These are phyloP conservation scores for Kwoniella botswanensis DNA, from an alignment of 768 basidiomycete genomes.

Conservation along the genomic window DNA sequence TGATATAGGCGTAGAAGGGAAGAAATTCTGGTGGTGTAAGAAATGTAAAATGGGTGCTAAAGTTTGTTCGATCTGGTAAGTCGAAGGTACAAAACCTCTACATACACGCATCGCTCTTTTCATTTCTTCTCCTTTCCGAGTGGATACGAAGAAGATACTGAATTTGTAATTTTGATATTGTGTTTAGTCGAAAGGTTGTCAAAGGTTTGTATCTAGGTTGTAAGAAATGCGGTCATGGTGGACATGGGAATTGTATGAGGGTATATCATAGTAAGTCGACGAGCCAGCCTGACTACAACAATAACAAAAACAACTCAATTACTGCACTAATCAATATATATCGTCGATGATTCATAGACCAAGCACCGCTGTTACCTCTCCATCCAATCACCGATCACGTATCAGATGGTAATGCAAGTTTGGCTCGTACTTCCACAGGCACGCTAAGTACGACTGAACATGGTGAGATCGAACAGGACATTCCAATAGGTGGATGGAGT, in stretches of 20 bases:
- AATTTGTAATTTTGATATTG: not conserved
- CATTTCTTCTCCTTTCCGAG: not conserved
- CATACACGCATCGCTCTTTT: not conserved
- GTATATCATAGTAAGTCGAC: constrained; percentile 41
- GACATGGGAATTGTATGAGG: constrained; percentile 46
- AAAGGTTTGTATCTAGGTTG: constrained; percentile 49
- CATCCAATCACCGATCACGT: not conserved
- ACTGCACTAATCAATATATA: not conserved
- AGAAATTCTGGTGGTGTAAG: constrained; percentile 50
- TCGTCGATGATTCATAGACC: not conserved
- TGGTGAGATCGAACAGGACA: not conserved
- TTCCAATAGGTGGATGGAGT: constrained; percentile 25
- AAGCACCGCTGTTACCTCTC: constrained; percentile 11
- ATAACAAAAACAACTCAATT: too few species aligned
- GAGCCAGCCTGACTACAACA: not conserved
- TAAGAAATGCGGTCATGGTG: constrained; percentile 46
- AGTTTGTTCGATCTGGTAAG: constrained; percentile 44
- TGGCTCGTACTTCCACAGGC: constrained; percentile 1
- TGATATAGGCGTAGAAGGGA: constrained; percentile 40
- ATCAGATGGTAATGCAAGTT: not conserved
- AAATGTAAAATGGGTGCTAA: constrained; percentile 40
- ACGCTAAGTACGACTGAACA: constrained; percentile 3
- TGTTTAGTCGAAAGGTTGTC: constrained; percentile 32
- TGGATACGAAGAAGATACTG: not conserved
- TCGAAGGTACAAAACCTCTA: not conserved